Percentiles rank a stretch among this genome's conserved stretches.
Conservation (phyloP, 2,329 filamentous ascomycete genomes). For the Cladorrhinum sp. region DNA sequence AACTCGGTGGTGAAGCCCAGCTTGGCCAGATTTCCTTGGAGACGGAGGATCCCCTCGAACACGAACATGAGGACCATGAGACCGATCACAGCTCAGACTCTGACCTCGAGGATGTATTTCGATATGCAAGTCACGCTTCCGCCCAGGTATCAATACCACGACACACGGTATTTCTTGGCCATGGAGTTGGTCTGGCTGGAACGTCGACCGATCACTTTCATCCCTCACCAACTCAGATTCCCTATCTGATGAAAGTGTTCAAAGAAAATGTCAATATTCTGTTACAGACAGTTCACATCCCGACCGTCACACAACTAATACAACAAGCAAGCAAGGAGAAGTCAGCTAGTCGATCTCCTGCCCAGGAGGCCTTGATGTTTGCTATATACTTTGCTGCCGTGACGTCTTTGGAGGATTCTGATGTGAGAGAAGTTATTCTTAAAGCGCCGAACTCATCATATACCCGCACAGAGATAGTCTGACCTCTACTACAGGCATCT, state of each 20-base stretch:
- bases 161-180: slow-evolving; percentile 50
- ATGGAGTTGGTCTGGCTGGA: slow-evolving; percentile 36
- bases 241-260: slow-evolving; percentile 50
- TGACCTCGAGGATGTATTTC: slow-evolving; percentile 32
- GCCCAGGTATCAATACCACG: slow-evolving; percentile 28
- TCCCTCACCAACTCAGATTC: slow-evolving; percentile 53
- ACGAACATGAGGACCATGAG: neutral
- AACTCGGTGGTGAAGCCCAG: slow-evolving; percentile 41
- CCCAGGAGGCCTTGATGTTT: slow-evolving; percentile 53
- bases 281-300: slow-evolving; percentile 44
- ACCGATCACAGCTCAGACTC: slow-evolving; percentile 23
- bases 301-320: slow-evolving; percentile 39
- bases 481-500: slow-evolving; percentile 13
- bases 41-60: neutral
- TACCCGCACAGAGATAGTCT: too few relatives aligned
- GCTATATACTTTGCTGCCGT: slow-evolving; percentile 56
- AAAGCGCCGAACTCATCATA: too few relatives aligned
- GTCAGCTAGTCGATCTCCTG: slow-evolving; percentile 35
- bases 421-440: slow-evolving; percentile 42
- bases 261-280: slow-evolving; percentile 50
- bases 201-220: slow-evolving; percentile 41
- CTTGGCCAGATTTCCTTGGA: slow-evolving; percentile 37
- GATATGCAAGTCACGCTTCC: slow-evolving; percentile 15
- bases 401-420: slow-evolving; percentile 55
- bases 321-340: slow-evolving; percentile 29